Evolutionary conservation across 1,284 basidiomycete genomes (phyloP), one percentile per base, ranked within the genome.

Genomic region (Cutaneotrichosporon daszewskae): DNA sequence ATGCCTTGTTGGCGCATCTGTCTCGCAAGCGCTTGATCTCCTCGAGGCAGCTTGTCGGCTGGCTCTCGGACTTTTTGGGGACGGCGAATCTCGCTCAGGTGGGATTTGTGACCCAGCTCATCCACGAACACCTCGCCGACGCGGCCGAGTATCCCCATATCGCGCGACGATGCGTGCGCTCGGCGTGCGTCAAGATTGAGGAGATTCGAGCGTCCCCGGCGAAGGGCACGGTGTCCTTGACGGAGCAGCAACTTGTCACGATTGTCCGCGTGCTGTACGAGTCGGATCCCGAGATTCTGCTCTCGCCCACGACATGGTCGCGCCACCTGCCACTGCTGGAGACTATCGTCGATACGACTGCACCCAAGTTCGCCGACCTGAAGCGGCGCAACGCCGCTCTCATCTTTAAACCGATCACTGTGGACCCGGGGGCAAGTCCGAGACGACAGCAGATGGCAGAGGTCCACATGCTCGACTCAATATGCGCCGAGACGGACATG

Each of bases 21-120:
- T 87, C 87, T 64, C 74, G 79, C 0, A 84, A 88, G 57, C 80
- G 83, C 13, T 77, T 98, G 10, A 79, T 97, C 18, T 90, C 95
- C 54, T 81, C 81, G 38, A 77, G 80, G 17, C 79, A 84, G 0
- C 84, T 94, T 60, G 76, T 89, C 10, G 74, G 77, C 7, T 97
- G 91, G 90, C 72, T 94, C 34, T 79, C 88, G 12, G 82, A 87
- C 42, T 83, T 85, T 57, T 79, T 92, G 73, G 65, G 71, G 7
- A 74, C 74, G 1, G 83, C 83, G 54, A 90, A 91, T 65, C 76
- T 89, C 16, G 86, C 87, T 2, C 90, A 95, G 69, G 77, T 85
- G 6, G 83, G 84, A 1, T 92, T 95, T 58, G 72, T 92, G 11
- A 77, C 79, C 8, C 78, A 83, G 37, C 72, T 95, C 14, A 78